Conservation (phyloP, 2,329 filamentous ascomycete genomes). For the Exophiala spinifera region DNA sequence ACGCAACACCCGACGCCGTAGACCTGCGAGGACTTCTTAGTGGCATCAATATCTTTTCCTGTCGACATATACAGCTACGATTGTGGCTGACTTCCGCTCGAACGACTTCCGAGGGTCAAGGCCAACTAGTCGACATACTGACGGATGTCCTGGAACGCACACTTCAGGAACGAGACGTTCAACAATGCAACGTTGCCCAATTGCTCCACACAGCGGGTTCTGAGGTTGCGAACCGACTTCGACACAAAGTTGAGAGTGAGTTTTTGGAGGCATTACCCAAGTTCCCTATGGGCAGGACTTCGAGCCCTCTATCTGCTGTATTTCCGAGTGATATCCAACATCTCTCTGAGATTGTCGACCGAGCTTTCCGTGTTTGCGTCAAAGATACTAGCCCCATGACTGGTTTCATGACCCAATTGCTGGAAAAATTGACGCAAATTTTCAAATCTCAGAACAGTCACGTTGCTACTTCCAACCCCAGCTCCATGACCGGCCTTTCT, state of each 20-base stretch:
- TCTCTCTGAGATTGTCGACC: slow-evolving; percentile 14
- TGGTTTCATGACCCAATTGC: slow-evolving; percentile 18
- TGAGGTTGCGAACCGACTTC: slow-evolving; percentile 34
- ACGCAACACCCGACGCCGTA: not conserved
- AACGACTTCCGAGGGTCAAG: slow-evolving; percentile 19
- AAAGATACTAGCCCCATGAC: slow-evolving; percentile 14
- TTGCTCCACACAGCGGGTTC: slow-evolving; percentile 10
- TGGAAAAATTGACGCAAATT: slow-evolving; percentile 24
- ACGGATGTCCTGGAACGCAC: slow-evolving; percentile 28
- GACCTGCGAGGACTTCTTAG: slow-evolving; percentile 32
- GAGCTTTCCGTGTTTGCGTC: slow-evolving; percentile 21
- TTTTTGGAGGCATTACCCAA: slow-evolving; percentile 35
- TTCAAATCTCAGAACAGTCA: slow-evolving; percentile 20
- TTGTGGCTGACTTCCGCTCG: slow-evolving; percentile 9
- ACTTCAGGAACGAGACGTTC: not conserved
- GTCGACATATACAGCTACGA: slow-evolving; percentile 19
- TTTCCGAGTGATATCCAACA: slow-evolving; percentile 18
- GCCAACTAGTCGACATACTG: slow-evolving; percentile 26
- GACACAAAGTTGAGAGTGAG: slow-evolving; percentile 40
- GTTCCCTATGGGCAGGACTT: slow-evolving; percentile 12
- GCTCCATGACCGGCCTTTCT: slow-evolving; percentile 2
- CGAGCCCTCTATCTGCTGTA: slow-evolving; percentile 11
- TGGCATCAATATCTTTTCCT: slow-evolving; percentile 26
- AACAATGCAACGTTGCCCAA: slow-evolving; percentile 6
- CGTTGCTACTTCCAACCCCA: not conserved